These are phyloP conservation scores for Penicillium sp. DNA, from an alignment of 2,329 filamentous ascomycete species.

Conservation along the genomic window DNA sequence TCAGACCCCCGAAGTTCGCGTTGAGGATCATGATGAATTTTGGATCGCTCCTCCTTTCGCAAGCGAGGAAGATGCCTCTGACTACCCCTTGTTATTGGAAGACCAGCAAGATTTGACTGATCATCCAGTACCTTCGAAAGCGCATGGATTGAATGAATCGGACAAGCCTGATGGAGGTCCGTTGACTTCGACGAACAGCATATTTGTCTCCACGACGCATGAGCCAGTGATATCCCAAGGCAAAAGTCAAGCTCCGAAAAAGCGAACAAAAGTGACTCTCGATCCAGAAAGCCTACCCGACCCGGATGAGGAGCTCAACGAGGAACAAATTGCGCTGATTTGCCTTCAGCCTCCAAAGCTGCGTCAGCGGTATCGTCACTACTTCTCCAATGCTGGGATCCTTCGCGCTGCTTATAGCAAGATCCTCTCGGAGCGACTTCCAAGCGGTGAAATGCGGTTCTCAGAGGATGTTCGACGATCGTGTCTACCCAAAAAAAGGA, in stretches of 20 bases:
- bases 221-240: background rate
- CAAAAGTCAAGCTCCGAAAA: background rate
- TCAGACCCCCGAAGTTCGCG: no score
- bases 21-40: no score
- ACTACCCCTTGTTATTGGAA: no score
- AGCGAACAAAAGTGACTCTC: background rate
- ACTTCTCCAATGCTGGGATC: background rate
- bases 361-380: slow-evolving; percentile 2
- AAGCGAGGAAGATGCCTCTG: no score
- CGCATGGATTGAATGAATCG: no score
- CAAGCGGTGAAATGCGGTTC: background rate
- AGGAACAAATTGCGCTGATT: slow-evolving; percentile 3
- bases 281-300: background rate
- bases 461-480: slow-evolving; percentile 2
- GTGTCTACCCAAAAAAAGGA: background rate
- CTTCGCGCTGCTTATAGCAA: background rate
- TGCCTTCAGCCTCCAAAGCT: background rate
- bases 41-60: no score
- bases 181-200: no score
- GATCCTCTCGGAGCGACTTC: background rate
- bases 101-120: no score
- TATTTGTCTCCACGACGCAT: background rate
- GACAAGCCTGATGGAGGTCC: no score
- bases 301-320: background rate
- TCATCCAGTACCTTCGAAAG: no score